These are phyloP conservation scores for Claviceps fusiformis DNA, from an alignment of 2,329 filamentous ascomycete genomes.

Conservation along the genomic window DNA sequence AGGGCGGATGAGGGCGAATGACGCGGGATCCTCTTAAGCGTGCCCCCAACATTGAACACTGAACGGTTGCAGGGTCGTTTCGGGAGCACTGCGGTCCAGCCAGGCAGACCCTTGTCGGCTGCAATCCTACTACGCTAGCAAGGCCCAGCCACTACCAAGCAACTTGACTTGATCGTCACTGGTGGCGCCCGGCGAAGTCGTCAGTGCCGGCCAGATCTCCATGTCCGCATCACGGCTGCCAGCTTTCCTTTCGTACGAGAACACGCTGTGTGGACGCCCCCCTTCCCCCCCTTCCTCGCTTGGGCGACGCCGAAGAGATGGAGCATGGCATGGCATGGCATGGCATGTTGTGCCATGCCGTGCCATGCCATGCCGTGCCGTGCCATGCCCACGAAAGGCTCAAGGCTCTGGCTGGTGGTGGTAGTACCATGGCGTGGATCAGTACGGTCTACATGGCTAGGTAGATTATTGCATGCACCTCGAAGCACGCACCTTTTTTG, in stretches of 20 bases:
- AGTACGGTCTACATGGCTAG: neutral
- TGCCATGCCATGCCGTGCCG: neutral
- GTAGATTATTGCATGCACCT: neutral
- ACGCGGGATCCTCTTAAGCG: neutral
- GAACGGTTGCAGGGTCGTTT: slow-evolving; percentile 5
- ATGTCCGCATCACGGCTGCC: slow-evolving; percentile 1
- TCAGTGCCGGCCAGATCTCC: neutral
- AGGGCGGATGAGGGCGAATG: neutral
- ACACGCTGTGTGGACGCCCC: neutral
- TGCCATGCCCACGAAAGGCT: neutral
- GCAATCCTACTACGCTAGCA: neutral
- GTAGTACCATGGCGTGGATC: neutral
- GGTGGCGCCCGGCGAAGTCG: too few species aligned
- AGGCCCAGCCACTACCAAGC: neutral
- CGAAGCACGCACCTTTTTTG: neutral
- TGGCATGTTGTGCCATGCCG: neutral
- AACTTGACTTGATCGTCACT: neutral
- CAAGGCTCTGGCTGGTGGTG: neutral
- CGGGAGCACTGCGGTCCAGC: slow-evolving; percentile 9
- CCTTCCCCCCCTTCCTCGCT: neutral
- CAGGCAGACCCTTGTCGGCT: slow-evolving; percentile 3
- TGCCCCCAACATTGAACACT: neutral
- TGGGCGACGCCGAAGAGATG: neutral
- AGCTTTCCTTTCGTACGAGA: slow-evolving; percentile 4
- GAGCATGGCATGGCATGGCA: neutral